Evolutionary conservation across 257 asterid species (phyloP), one percentile per base, ranked within the genome.

Genomic region (Gynochthodes officinalis): DNA sequence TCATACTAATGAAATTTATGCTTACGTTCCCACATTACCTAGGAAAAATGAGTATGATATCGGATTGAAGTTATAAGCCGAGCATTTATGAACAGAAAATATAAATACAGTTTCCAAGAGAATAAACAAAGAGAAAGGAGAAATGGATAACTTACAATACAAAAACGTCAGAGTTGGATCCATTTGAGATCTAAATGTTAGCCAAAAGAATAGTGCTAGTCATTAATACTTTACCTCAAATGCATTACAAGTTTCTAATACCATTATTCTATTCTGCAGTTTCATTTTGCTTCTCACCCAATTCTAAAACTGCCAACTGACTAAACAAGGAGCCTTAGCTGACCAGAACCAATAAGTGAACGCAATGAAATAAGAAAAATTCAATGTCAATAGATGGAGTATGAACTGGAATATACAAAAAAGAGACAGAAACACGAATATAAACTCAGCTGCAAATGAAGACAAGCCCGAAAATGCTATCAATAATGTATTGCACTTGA

Each of bases 161-260:
- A 64, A 64, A 23, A 15, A 37, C 28, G 30, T 52, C 1, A 18
- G 16, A 12, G 2, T 33, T 9, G 32, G 73, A 52, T 32, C 15
- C 32, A 30, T n/a, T 35, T 42, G 15, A 21, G 19, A 44, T 15
- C 27, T 16, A 6, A 67, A 67, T 30, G 30, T 35, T 28, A 46
- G 42, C 71, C 40, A 46, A 67, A 68, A 49, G 46, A 48, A 68
- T 2, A 10, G 16, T 68, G 32, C 49, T 16, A 49, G 48, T 68
- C 48, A 68, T 18, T 25, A 2, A n/a, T 30, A 7, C 10, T 55
- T 2, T 25, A 55, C 35, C 3, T 21, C 49, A 19, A 67, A 19
- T 30, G n/a, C n/a, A 30, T 30, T 33, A 32, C 2, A 19, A 32
- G 39, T 6, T 28, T 28, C 28, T 3, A 46, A 46, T 67, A n/a